Evolutionary conservation across 495 filamentous ascomycete species (phyloP).

Genomic region (Trichoderma erinaceum): DNA sequence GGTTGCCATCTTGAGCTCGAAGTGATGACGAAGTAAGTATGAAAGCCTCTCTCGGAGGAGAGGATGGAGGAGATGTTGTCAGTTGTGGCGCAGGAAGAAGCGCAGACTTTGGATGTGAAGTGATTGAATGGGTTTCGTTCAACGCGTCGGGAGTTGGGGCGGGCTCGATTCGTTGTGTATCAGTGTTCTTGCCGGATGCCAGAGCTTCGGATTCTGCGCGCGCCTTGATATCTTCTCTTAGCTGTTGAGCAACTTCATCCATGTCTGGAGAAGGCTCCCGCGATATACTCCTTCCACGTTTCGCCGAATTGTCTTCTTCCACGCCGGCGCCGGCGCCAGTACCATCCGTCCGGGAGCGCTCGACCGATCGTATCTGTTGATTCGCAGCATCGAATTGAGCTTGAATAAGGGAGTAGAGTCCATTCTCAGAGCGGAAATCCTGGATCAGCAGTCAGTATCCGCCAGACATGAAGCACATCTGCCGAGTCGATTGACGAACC

Average conservation of each 20-base stretch:
- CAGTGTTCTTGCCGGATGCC: background rate
- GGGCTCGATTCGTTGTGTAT: background rate
- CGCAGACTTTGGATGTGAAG: background rate
- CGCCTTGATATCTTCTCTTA: background rate
- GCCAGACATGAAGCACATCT: background rate
- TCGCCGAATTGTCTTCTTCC: conserved; percentile 7
- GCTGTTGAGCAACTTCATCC: background rate
- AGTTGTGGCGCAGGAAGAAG: background rate
- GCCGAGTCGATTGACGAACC: conserved; percentile 35
- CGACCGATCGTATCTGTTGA: conserved; percentile 17
- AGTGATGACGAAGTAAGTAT: background rate
- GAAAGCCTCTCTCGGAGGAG: background rate
- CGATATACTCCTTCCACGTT: background rate
- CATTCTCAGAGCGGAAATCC: conserved; percentile 67
- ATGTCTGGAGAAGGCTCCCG: background rate
- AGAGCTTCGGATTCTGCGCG: background rate
- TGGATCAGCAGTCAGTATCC: conserved; percentile 23
- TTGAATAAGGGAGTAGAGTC: conserved; percentile 63
- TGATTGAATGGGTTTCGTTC: background rate
- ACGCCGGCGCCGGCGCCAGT: conserved; percentile 20
- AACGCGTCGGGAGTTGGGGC: background rate
- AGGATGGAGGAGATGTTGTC: conserved; percentile 1
- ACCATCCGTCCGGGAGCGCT: conserved; percentile 16
- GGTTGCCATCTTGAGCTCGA: background rate
- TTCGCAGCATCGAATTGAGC: conserved; percentile 49